Percentiles rank a stretch among this genome's conserved stretches.
Conservation (phyloP, 305 asterid genomes). For the Vinca major region DNA sequence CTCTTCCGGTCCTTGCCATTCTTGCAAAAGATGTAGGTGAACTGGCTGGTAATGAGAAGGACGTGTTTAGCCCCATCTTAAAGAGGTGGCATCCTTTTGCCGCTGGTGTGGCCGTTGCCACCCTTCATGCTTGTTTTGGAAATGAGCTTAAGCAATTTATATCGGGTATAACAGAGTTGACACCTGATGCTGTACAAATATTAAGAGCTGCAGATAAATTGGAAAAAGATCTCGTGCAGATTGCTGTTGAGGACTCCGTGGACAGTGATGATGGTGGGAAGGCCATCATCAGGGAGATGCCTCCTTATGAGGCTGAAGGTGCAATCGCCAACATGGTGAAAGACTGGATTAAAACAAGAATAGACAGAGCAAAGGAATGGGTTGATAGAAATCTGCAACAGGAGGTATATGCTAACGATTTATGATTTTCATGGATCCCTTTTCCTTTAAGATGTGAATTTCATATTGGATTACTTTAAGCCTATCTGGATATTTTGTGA, state of each 20-base stretch:
- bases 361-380: slow-evolving; percentile 79
- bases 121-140: slow-evolving; percentile 82
- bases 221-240: slow-evolving; percentile 85
- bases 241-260: slow-evolving; percentile 94
- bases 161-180: slow-evolving; percentile 72
- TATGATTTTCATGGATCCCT: neutral
- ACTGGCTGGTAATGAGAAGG: slow-evolving; percentile 72
- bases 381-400: slow-evolving; percentile 87
- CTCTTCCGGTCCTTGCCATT: slow-evolving; percentile 84
- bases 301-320: slow-evolving; percentile 92
- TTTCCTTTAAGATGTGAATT: slow-evolving; percentile 1
- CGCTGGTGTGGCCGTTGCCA: slow-evolving; percentile 95
- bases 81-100: slow-evolving; percentile 94
- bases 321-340: slow-evolving; percentile 77
- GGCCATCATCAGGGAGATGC: slow-evolving; percentile 95
- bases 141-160: slow-evolving; percentile 87
- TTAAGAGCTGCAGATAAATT: slow-evolving; percentile 88
- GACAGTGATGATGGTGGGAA: slow-evolving; percentile 98
- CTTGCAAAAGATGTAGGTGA: slow-evolving; percentile 91
- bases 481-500: neutral
- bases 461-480: slow-evolving; percentile 1
- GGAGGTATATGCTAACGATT: slow-evolving; percentile 46
- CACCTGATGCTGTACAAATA: slow-evolving; percentile 88
- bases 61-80: slow-evolving; percentile 68
- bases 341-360: slow-evolving; percentile 81